Evolutionary conservation across 2,329 filamentous ascomycete genomes (phyloP), one percentile per base, ranked within the genome.

Genomic region (Cercospora sp.): DNA sequence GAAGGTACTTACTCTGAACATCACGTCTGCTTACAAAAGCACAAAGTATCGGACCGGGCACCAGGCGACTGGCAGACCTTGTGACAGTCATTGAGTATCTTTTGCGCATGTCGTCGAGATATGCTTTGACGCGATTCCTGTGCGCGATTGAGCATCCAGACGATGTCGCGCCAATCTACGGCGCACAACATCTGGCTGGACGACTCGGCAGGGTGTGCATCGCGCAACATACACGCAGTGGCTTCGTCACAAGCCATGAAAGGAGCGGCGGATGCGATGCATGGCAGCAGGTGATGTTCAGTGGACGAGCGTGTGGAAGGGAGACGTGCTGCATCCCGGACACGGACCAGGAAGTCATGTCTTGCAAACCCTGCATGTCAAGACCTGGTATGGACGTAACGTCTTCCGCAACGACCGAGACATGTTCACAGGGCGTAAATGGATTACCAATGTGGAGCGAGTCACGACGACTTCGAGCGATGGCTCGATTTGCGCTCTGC

Each of bases 321-420:
- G 3, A 55, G 23, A 30, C 8, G 23, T 16, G 48, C 23, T 55
- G 9, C 48, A 55, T 30, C 48, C 48, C 26, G 48, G 55, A 36
- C 55, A 23, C 55, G 55, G 31, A 33, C 55, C 55, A 36, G 55
- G 55, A 59, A 59, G 55, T 33, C 28, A 3, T 59, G 55, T 59
- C 55, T 59, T 23, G 31, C 55, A 3, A 59, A 59, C 55, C 55
- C 55, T 59, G 55, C 30, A 59, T 2, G 5, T 12, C 18, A 3
- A 36, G 18, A 16, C 48, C 48, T 28, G 23, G 48, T 55, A 55
- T 28, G 48, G 48, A 55, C 48, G 23, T 26, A 42, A 42, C 6
- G 36, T 42, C 16, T 16, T 0, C 48, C 10, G 48, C 23, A 28
- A 16, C 16, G 48, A 55, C 20, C 48, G 48, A 23, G 13, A 55